These are phyloP conservation scores for Phytopythium oedochilum DNA, from an alignment of 352 stramenopile genomes.

Conservation along the genomic window DNA sequence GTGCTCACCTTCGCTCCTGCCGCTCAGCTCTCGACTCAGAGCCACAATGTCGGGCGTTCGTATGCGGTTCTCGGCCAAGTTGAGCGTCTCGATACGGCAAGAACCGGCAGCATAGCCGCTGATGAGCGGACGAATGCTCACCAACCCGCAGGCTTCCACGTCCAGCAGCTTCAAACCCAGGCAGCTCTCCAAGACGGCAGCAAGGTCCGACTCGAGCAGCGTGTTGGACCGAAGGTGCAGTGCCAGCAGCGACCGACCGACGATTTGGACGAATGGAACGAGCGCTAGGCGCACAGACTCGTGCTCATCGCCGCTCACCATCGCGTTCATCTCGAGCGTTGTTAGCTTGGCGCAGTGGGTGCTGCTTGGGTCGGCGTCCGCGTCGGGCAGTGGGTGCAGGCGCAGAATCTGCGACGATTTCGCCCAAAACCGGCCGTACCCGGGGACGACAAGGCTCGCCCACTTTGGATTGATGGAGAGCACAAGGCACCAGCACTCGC, in stretches of 20 bases:
- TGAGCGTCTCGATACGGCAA: conserved; percentile 24
- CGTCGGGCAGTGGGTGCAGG: not conserved
- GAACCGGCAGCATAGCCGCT: conserved; percentile 10
- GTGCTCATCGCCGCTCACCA: conserved; percentile 11
- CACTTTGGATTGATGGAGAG: conserved; percentile 12
- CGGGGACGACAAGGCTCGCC: conserved; percentile 26
- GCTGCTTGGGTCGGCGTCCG: not conserved
- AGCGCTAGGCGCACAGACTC: conserved; percentile 11
- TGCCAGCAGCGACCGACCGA: conserved; percentile 17
- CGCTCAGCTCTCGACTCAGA: conserved; percentile 18
- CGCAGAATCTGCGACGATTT: conserved; percentile 9
- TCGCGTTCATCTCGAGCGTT: conserved; percentile 25
- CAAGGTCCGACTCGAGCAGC: conserved; percentile 14
- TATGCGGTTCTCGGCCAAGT: conserved; percentile 35
- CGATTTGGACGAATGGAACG: conserved; percentile 10
- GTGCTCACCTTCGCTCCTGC: not conserved
- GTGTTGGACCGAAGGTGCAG: conserved; percentile 28
- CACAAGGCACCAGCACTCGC: conserved; percentile 15
- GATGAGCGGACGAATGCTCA: conserved; percentile 23
- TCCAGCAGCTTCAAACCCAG: conserved; percentile 28
- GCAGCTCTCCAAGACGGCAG: conserved; percentile 24
- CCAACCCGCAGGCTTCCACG: conserved; percentile 31
- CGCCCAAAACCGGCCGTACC: conserved; percentile 28
- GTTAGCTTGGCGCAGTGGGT: conserved; percentile 7
- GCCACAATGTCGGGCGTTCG: conserved; percentile 15